Evolutionary conservation across 2,329 filamentous ascomycete genomes (phyloP).

Genomic region (Thielaviopsis populi): DNA sequence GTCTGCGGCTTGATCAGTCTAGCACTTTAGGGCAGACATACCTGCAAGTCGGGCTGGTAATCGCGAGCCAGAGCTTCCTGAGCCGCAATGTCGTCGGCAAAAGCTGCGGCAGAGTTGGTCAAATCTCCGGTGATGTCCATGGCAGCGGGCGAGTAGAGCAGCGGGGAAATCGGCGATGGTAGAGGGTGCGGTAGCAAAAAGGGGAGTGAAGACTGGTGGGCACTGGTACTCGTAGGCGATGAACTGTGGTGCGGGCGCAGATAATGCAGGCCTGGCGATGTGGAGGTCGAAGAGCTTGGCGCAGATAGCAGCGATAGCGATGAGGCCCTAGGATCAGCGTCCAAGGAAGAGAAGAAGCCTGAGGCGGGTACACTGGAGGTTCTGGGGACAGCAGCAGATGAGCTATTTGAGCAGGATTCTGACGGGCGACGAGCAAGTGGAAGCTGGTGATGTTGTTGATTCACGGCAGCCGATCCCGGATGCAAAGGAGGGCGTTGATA

Average conservation of each 20-base stretch:
- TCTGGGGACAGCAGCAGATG: background rate
- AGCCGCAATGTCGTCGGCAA: constrained; percentile 34
- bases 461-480: background rate
- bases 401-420: background rate
- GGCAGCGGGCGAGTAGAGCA: constrained; percentile 20
- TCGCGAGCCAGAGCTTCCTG: constrained; percentile 46
- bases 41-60: constrained; percentile 43
- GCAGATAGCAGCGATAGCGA: constrained; percentile 4
- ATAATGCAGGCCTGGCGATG: background rate
- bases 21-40: constrained; percentile 24
- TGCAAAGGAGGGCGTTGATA: background rate
- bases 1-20: background rate
- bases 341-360: constrained; percentile 11
- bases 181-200: constrained; percentile 10
- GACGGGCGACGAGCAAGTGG: background rate
- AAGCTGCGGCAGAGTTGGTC: constrained; percentile 18
- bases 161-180: constrained; percentile 10
- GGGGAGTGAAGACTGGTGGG: background rate
- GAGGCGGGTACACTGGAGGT: background rate
- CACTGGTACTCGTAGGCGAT: constrained; percentile 5
- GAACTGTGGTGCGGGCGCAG: constrained; percentile 7
- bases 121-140: constrained; percentile 24
- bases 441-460: constrained; percentile 4
- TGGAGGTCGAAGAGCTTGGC: constrained; percentile 1
- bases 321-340: constrained; percentile 3